phyloP scores from a whole-genome alignment of 2,329 filamentous ascomycete genomes.

The Microcyclospora tardicrescens region DNA sequence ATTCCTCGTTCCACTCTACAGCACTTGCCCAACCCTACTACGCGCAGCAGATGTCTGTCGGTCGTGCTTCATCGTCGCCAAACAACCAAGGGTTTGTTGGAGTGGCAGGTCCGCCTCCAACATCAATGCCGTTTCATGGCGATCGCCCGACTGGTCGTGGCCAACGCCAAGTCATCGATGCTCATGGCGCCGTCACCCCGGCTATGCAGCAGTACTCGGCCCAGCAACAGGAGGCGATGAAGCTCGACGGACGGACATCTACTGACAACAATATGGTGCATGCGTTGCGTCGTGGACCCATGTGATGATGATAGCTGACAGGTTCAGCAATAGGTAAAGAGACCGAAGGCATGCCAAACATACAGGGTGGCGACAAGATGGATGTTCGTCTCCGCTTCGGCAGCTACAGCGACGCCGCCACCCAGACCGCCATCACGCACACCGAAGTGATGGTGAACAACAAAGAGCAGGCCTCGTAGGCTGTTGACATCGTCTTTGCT shows the following conservation, averaged over 20 bases:
- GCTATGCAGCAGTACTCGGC: slow-evolving; percentile 2
- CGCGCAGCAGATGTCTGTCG: slow-evolving; percentile 28
- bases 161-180: neutral
- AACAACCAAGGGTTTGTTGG: slow-evolving; percentile 16
- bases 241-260: slow-evolving; percentile 27
- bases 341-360: slow-evolving; percentile 8
- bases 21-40: slow-evolving; percentile 28
- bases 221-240: slow-evolving; percentile 10
- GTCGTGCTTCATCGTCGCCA: slow-evolving; percentile 30
- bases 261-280: slow-evolving; percentile 19
- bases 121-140: neutral
- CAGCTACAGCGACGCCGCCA: slow-evolving; percentile 15
- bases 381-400: slow-evolving; percentile 7
- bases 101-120: neutral
- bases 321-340: slow-evolving; percentile 16
- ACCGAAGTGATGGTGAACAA: slow-evolving; percentile 1
- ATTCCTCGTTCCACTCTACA: slow-evolving; percentile 27
- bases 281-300: slow-evolving; percentile 14
- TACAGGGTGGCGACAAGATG: slow-evolving; percentile 13
- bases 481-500: neutral
- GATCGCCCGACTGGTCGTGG: neutral
- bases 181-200: slow-evolving; percentile 12
- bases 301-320: slow-evolving; percentile 14
- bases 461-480: slow-evolving; percentile 15
- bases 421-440: slow-evolving; percentile 15